Evolutionary conservation across 2,329 filamentous ascomycete genomes (phyloP).

Genomic region (Scedosporium apiospermum): DNA sequence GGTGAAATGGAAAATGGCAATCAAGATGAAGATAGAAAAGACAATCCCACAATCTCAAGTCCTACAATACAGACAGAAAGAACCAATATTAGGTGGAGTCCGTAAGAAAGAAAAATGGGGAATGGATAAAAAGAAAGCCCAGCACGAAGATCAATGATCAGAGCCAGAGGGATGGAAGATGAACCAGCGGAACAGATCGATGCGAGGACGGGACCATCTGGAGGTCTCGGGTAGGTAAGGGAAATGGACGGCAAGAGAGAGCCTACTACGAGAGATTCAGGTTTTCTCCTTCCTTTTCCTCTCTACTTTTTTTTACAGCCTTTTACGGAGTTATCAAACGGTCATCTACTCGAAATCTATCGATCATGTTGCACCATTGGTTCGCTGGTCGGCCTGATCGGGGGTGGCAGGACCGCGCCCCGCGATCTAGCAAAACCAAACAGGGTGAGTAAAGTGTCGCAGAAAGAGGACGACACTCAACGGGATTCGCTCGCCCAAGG

Average conservation of each 20-base stretch:
- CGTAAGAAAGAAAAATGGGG: conserved; percentile 1
- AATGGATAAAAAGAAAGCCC: background rate
- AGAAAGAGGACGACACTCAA: background rate
- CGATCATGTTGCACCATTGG: background rate
- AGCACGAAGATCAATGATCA: conserved; percentile 4
- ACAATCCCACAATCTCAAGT: background rate
- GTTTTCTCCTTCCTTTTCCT: background rate
- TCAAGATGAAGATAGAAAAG: background rate
- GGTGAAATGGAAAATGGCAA: background rate
- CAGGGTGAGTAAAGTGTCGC: conserved; percentile 2
- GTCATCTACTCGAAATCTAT: background rate
- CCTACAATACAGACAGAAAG: background rate
- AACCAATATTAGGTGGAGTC: background rate
- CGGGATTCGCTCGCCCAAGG: background rate
- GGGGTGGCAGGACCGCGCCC: background rate
- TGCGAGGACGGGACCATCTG: background rate
- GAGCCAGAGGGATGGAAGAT: background rate
- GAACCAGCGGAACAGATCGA: conserved; percentile 1
- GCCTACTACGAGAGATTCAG: no score
- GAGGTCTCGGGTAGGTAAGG: background rate
- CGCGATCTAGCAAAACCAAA: background rate
- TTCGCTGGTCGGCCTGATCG: background rate
- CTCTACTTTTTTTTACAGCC: background rate
- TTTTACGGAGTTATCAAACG: background rate
- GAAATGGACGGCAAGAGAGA: background rate